Conservation (phyloP, 352 stramenopile species). For the Phytophthora foliorum region DNA sequence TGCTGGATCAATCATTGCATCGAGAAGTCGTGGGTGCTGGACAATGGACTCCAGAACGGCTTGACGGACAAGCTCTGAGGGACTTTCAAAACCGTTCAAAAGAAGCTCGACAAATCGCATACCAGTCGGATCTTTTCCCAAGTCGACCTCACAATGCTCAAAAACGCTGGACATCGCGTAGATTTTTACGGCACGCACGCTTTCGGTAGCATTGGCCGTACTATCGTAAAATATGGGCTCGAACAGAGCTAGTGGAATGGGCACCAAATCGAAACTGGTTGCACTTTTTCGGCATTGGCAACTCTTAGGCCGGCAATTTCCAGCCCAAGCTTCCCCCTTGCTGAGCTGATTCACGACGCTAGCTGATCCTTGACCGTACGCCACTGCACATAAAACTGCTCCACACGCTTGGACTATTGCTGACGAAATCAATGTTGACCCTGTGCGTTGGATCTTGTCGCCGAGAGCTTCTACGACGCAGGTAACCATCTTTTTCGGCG, state of each 20-base stretch:
- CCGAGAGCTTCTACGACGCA: conserved; percentile 57
- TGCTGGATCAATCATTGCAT: conserved; percentile 47
- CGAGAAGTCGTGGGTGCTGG: conserved; percentile 34
- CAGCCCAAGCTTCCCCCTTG: conserved; percentile 10
- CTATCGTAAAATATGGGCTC: conserved; percentile 34
- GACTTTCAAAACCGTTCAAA: conserved; percentile 36
- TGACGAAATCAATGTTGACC: conserved; percentile 32
- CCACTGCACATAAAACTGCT: conserved; percentile 48
- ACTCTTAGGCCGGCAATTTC: conserved; percentile 6
- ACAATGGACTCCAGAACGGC: conserved; percentile 32
- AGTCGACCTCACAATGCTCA: conserved; percentile 54
- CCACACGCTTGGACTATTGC: conserved; percentile 46
- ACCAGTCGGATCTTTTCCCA: conserved; percentile 26
- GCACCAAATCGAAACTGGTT: conserved; percentile 19
- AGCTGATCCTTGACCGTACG: conserved; percentile 32
- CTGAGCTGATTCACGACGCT: conserved; percentile 4
- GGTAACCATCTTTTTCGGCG: conserved; percentile 45
- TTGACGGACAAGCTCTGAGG: conserved; percentile 24
- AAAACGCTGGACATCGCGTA: conserved; percentile 47
- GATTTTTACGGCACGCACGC: conserved; percentile 33
- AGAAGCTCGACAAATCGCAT: conserved; percentile 46
- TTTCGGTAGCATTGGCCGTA: conserved; percentile 7
- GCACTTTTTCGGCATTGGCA: conserved; percentile 38
- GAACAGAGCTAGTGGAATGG: conserved; percentile 47
- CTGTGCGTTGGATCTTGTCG: conserved; percentile 41